Evolutionary conservation across 2,329 filamentous ascomycete species (phyloP), one percentile per base, ranked within the genome.

Genomic region (Cercospora sp.): DNA sequence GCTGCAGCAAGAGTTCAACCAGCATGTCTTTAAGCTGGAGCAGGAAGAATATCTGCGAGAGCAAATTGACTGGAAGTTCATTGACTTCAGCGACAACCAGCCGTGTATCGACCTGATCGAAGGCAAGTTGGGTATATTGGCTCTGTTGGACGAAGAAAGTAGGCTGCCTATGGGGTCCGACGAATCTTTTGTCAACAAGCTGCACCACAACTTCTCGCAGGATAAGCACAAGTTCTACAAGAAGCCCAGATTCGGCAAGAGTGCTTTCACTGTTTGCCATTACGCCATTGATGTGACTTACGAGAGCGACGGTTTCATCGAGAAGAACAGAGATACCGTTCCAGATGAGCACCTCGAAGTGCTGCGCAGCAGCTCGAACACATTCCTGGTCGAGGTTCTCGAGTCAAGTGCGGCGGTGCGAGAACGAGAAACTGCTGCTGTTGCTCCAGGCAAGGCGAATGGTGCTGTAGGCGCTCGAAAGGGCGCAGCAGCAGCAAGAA

Each of bases 81-180:
- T 99, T 78, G 95, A 99, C 79, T 99, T 99, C 81, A 96, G 94
- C 5, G 95, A 99, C 81, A 99, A 99, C 76, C 95, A 99, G 82
- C 95, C 95, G 18, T 99, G 95, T 83, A 99, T 99, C 75, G 95
- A 99, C 79, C 83, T 99, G 63, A 99, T 99, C 73, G 95, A 99
- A 83, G 94, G 93, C 73, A 98, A 96, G 80, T 87, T 99, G 74
- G 95, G 95, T 80, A 91, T 99, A 62, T 82, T 99, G 71, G 93
- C 94, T 20, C 85, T 99, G 30, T 84, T 99, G 45, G 95, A 99
- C 75, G 96, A 99, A 83, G 95, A 99, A 80, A 98, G 94, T 18
- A 89, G 95, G 72, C 83, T 99, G 68, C 95, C 95, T 12, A 98
- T 98, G 93, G 95, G 95, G 60, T 94, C 93, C 0, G 95, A 99